Conservation (phyloP, 1,284 basidiomycete genomes). For the Mycosarcoma mackinlayi region DNA sequence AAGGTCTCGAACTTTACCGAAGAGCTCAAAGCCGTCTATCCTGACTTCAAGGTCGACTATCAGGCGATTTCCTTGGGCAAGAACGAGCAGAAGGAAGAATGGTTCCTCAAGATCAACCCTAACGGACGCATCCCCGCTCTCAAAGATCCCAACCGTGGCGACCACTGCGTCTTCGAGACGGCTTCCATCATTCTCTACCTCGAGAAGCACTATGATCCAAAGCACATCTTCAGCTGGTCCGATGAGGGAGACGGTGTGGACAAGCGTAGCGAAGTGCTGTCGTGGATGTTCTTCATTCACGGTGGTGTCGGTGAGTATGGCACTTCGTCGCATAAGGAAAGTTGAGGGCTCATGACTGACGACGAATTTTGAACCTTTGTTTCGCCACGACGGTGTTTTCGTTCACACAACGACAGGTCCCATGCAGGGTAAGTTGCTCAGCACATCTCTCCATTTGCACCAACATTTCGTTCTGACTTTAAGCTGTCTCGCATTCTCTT, state of each 20-base stretch:
- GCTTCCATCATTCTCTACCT: conserved; percentile 58
- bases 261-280: conserved; percentile 26
- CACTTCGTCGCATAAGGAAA: too few species aligned
- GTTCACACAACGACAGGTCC: too few species aligned
- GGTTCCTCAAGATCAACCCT: conserved; percentile 60
- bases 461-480: too few species aligned
- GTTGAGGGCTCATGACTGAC: too few species aligned
- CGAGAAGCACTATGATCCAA: conserved; percentile 56
- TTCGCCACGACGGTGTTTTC: too few species aligned
- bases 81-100: conserved; percentile 58
- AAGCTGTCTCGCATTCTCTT: too few species aligned
- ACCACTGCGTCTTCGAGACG: conserved; percentile 51
- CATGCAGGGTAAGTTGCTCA: conserved; percentile 58
- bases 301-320: too few species aligned
- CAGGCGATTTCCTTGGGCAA: conserved; percentile 24
- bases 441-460: too few species aligned
- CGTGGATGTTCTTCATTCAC: conserved; percentile 53
- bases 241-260: conserved; percentile 43
- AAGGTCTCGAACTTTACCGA: conserved; percentile 53
- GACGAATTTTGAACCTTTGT: too few species aligned
- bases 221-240: conserved; percentile 53
- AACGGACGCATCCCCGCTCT: conserved; percentile 62
- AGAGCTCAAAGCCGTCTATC: conserved; percentile 52
- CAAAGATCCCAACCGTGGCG: conserved; percentile 45
- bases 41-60: conserved; percentile 46